phyloP scores from a whole-genome alignment of 257 asterid genomes.

The Perilla frutescens region DNA sequence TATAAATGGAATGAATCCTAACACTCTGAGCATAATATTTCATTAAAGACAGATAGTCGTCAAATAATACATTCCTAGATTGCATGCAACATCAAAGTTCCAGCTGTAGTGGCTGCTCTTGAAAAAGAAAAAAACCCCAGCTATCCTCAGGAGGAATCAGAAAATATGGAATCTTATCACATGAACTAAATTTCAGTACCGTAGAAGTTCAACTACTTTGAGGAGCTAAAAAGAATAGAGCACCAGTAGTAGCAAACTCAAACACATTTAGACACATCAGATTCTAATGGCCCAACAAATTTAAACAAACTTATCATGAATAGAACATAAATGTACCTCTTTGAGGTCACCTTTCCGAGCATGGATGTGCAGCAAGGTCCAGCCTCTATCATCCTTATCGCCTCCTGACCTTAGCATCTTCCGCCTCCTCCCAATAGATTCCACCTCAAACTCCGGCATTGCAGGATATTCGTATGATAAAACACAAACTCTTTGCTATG shows the following conservation, averaged over 20 bases:
- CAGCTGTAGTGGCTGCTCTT: neutral
- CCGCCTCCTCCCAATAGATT: conserved; percentile 52
- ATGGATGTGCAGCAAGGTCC: conserved; percentile 82
- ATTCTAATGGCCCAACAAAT: neutral
- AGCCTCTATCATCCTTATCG: conserved; percentile 90
- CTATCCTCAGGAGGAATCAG: conserved; percentile 1
- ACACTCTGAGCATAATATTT: neutral
- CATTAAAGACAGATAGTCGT: neutral
- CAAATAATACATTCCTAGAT: neutral
- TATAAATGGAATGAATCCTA: neutral
- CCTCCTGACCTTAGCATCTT: conserved; percentile 49
- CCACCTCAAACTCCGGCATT: conserved; percentile 64
- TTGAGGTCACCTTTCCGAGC: conserved; percentile 86
- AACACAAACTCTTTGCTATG: neutral
- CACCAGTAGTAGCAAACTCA: conserved; percentile 4
- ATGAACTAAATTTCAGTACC: conserved; percentile 14
- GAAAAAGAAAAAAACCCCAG: neutral
- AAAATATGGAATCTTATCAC: neutral
- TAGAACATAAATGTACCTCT: conserved; percentile 57
- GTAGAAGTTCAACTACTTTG: neutral
- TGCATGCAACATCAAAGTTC: neutral
- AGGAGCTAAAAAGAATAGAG: neutral
- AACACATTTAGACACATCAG: neutral
- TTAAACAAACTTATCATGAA: neutral
- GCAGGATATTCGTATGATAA: conserved; percentile 13